Base-by-base conservation (phyloP, 371 early-diverging fungal species). In the Mucor sp. region DNA sequence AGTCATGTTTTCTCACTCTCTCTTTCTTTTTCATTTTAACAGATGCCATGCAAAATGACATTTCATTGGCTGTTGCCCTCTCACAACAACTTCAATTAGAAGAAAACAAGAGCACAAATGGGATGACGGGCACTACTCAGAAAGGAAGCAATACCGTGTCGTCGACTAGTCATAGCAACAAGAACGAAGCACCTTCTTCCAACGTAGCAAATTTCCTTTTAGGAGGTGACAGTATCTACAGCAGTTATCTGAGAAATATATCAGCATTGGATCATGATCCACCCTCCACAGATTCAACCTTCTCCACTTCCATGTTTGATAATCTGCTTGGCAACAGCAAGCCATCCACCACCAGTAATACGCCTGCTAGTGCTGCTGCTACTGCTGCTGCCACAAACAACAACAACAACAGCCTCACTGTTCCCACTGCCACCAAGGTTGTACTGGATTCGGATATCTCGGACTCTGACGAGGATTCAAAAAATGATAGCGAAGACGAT, bases 391-490 rank as follows among this genome's bases (percentile, higher is more conserved):
- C 41, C 50, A n/a, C 60, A 19, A 41, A 66, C 21, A 60, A 8
- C 17, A 39, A 58, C 17, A 58, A 66, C 6, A 25, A 43, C 21
- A 35, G 66, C 21, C 61, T 37, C 19, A 53, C 32, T 7, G 47
- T 50, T 6, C 67, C 72, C 0, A 56, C 59, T 30, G 6, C 30
- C 3, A 75, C 76, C 0, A 72, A 74, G 39, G 60, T 65, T 3
- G 80, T 80, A 25, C 60, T 80, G 9, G 80, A 80, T 61, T 80
- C 80, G n/a, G 80, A 80, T 68, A 70, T 78, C n/a, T 77, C 78
- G 4, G 80, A 78, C 43, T 66, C 71, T 23, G 75, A 76, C 35
- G 67, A 65, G 37, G 68, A 61, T 15, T 69, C 70, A 23, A 60
- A 65, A 39, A 41, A 41, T 35, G 55, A 63, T 15, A 55, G 44